These are phyloP conservation scores for Grosmannia penicillata DNA, from an alignment of 2,329 filamentous ascomycete species.

Conservation along the genomic window DNA sequence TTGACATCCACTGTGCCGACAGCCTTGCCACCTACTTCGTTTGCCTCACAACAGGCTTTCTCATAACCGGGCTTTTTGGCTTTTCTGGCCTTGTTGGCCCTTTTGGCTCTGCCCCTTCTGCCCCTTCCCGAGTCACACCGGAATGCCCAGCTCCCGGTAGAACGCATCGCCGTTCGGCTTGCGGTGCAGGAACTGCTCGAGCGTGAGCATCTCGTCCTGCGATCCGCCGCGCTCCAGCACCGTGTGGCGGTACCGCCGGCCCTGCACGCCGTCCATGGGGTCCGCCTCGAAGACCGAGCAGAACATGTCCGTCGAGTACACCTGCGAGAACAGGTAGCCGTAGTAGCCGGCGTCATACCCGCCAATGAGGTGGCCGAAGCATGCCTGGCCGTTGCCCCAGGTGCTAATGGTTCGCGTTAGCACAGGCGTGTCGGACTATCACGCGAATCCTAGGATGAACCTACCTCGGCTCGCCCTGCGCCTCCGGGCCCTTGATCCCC, in stretches of 20 bases:
- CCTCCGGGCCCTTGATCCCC: conserved; percentile 61
- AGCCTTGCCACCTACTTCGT: too few species aligned
- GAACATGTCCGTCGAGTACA: conserved; percentile 81
- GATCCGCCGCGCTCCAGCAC: conserved; percentile 66
- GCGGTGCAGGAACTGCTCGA: conserved; percentile 65
- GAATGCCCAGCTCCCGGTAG: conserved; percentile 58
- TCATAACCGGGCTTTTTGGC: background rate
- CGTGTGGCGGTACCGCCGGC: conserved; percentile 61
- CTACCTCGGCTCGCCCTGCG: conserved; percentile 40
- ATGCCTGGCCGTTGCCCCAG: conserved; percentile 68
- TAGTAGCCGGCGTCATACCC: conserved; percentile 82
- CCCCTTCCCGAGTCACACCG: conserved; percentile 9
- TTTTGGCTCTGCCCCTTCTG: background rate
- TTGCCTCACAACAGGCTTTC: too few species aligned
- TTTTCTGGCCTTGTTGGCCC: background rate
- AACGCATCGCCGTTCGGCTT: conserved; percentile 67
- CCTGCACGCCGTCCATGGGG: conserved; percentile 63
- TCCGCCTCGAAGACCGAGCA: conserved; percentile 62
- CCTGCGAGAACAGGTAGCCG: conserved; percentile 57
- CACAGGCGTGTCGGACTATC: background rate
- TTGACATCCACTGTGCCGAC: too few species aligned
- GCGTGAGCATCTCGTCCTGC: conserved; percentile 66
- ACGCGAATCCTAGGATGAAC: conserved; percentile 12
- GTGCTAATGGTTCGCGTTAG: conserved; percentile 21
- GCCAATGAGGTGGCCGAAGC: conserved; percentile 69